phyloP scores from a whole-genome alignment of 257 asterid species.

The Voacanga thouarsii region DNA sequence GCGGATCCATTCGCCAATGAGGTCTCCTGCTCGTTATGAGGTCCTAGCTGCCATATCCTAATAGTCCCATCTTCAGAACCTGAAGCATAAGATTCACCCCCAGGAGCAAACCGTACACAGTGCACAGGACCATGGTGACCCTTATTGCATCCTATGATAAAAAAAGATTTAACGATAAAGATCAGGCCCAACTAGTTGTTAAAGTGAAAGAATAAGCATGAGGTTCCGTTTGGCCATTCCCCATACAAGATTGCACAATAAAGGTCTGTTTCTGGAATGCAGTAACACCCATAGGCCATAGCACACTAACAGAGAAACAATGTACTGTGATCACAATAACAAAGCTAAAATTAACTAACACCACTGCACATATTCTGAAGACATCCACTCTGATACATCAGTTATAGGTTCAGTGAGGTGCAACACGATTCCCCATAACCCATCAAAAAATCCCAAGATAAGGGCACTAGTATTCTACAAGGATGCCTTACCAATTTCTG shows the following conservation, averaged over 20 bases:
- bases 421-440: background rate
- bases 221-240: background rate
- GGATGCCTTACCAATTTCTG: conserved; percentile 59
- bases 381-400: background rate
- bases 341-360: background rate
- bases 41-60: conserved; percentile 87
- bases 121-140: conserved; percentile 99
- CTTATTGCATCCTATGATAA: conserved; percentile 81
- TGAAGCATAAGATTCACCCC: conserved; percentile 89
- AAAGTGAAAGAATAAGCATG: background rate
- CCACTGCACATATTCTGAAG: background rate
- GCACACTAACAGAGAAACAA: background rate
- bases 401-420: background rate
- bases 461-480: background rate
- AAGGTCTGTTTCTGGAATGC: background rate
- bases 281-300: background rate
- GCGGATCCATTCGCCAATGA: conserved; percentile 37
- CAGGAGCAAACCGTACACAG: conserved; percentile 90
- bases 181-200: background rate
- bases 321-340: background rate
- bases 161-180: background rate
- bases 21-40: conserved; percentile 44
- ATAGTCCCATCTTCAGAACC: conserved; percentile 99
- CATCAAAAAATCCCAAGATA: background rate
- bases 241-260: background rate